Conservation (phyloP, 1,139 yeast genomes). For the Diutina siamensis region DNA sequence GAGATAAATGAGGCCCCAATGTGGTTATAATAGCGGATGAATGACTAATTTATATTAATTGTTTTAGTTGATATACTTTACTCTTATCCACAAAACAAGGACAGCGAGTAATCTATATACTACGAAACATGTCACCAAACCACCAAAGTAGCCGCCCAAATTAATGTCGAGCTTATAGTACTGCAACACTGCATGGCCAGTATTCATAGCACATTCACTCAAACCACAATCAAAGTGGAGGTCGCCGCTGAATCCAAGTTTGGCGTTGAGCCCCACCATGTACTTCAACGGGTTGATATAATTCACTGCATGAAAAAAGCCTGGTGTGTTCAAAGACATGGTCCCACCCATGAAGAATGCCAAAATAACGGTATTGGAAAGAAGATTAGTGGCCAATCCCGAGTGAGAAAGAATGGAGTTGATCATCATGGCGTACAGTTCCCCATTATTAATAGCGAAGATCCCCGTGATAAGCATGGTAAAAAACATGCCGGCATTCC, state of each 20-base stretch:
- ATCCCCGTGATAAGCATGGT: not conserved
- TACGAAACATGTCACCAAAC: slow-evolving; percentile 24
- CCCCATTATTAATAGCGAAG: not conserved
- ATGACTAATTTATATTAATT: too few species aligned
- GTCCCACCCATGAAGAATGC: slow-evolving; percentile 85
- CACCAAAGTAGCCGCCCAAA: slow-evolving; percentile 24
- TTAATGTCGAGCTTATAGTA: slow-evolving; percentile 21
- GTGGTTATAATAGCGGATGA: too few species aligned
- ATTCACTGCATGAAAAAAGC: slow-evolving; percentile 55
- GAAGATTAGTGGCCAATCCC: slow-evolving; percentile 68
- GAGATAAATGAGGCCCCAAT: too few species aligned
- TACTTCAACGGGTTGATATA: slow-evolving; percentile 67
- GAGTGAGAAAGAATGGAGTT: slow-evolving; percentile 66
- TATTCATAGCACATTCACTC: slow-evolving; percentile 18
- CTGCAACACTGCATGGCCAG: slow-evolving; percentile 26
- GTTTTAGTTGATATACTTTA: slow-evolving; percentile 8
- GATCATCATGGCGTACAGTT: slow-evolving; percentile 17
- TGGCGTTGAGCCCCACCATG: slow-evolving; percentile 44
- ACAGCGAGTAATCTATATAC: slow-evolving; percentile 24
- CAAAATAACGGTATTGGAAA: slow-evolving; percentile 50
- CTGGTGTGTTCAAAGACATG: slow-evolving; percentile 66
- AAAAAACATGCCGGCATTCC: slow-evolving; percentile 4
- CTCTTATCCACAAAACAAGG: slow-evolving; percentile 17
- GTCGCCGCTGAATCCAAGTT: slow-evolving; percentile 26
- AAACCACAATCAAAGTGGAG: slow-evolving; percentile 18